These are phyloP conservation scores for Delonix regia DNA, from an alignment of 306 rosid species.

Conservation along the genomic window DNA sequence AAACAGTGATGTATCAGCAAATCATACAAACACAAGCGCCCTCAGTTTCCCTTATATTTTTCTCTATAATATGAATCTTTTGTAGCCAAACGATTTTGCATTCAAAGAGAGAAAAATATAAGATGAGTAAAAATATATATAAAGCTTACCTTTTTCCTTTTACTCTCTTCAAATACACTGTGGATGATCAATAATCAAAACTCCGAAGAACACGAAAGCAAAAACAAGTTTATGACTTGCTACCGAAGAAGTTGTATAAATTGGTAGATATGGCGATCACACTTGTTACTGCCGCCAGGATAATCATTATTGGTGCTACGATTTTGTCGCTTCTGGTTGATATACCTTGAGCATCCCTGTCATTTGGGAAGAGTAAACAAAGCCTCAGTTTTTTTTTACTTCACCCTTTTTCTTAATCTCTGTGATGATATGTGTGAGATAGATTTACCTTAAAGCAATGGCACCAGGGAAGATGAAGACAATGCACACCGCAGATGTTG, in stretches of 20 bases:
- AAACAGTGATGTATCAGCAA: not conserved
- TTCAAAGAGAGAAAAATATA: not conserved
- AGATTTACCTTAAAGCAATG: conserved; percentile 74
- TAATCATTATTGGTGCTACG: conserved; percentile 65
- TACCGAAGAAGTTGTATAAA: conserved; percentile 43
- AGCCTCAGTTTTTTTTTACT: not conserved
- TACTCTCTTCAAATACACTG: no score
- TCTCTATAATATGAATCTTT: no score
- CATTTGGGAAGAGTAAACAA: not conserved
- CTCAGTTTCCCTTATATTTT: no score
- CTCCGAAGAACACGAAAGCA: not conserved
- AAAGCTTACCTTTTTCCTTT: conserved; percentile 9
- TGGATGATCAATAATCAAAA: no score
- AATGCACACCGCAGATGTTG: conserved; percentile 83
- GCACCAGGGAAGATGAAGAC: conserved; percentile 92
- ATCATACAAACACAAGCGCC: no score
- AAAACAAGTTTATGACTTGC: conserved; percentile 1
- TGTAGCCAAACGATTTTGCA: not conserved
- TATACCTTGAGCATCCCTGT: conserved; percentile 76
- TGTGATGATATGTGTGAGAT: not conserved
- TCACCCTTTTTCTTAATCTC: not conserved
- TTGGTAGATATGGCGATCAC: conserved; percentile 71
- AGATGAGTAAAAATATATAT: conserved; percentile 31
- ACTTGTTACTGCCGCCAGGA: conserved; percentile 70
- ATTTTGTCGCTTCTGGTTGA: conserved; percentile 64